Evolutionary conservation across 768 basidiomycete genomes (phyloP).

Genomic region (Mycena alexandri): DNA sequence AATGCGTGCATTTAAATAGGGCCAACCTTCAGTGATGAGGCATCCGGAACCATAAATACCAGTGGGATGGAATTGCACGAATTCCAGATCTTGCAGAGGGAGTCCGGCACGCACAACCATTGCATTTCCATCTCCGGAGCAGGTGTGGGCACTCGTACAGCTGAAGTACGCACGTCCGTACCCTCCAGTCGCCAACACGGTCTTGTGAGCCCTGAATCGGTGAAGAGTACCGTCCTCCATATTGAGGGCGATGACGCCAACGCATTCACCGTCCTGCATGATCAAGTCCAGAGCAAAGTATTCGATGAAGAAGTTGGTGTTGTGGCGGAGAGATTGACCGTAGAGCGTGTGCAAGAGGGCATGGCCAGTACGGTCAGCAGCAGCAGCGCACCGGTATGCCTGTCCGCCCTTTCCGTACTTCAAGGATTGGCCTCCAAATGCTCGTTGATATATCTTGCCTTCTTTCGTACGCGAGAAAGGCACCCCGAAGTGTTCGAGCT

Average conservation of each 20-base stretch:
- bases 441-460: conserved; percentile 99
- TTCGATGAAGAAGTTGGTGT: conserved; percentile 99
- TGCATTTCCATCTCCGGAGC: conserved; percentile 98
- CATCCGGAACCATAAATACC: conserved; percentile 99
- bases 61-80: conserved; percentile 99
- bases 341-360: conserved; percentile 99
- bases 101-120: conserved; percentile 98
- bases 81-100: conserved; percentile 96
- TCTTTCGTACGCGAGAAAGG: conserved; percentile 99
- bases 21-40: conserved; percentile 93
- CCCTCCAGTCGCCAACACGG: conserved; percentile 97
- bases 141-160: conserved; percentile 98
- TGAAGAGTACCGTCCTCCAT: conserved; percentile 99
- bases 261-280: conserved; percentile 99
- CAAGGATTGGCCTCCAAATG: conserved; percentile 97
- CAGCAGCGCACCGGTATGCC: conserved; percentile 98
- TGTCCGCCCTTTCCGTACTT: conserved; percentile 99
- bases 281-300: conserved; percentile 99
- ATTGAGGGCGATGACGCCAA: conserved; percentile 98
- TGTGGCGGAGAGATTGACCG: conserved; percentile 97
- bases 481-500: conserved; percentile 99
- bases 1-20: neutral
- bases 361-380: conserved; percentile 98
- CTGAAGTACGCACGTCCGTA: conserved; percentile 99
- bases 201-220: conserved; percentile 98